Percentiles rank a stretch among this genome's conserved stretches.
These are phyloP conservation scores for Hymenoscyphus linearis DNA, from an alignment of 2,329 filamentous ascomycete genomes.

Conservation along the genomic window DNA sequence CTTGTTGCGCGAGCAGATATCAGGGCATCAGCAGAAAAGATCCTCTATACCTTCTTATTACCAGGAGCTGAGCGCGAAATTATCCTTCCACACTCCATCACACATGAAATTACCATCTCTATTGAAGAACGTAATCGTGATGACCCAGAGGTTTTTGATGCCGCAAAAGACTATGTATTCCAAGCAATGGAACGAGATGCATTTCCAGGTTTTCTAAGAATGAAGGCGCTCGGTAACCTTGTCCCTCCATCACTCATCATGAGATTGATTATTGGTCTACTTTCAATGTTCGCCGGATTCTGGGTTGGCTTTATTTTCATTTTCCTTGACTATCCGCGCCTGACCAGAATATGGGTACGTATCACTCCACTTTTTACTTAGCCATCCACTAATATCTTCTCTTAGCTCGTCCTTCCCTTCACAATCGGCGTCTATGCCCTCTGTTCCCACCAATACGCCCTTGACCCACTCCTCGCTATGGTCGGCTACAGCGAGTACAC, in stretches of 20 bases:
- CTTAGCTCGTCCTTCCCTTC: constrained; percentile 77
- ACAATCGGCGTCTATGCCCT: constrained; percentile 85
- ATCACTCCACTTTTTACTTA: neutral
- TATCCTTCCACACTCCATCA: constrained; percentile 81
- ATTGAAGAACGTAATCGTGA: constrained; percentile 91
- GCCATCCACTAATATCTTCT: constrained; percentile 34
- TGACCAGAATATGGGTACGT: constrained; percentile 79
- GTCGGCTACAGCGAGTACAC: constrained; percentile 95
- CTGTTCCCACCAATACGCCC: constrained; percentile 88
- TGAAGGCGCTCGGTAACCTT: constrained; percentile 92
- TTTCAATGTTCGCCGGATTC: constrained; percentile 84
- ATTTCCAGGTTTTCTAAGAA: constrained; percentile 92
- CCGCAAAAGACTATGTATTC: constrained; percentile 98
- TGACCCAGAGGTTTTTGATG: constrained; percentile 94
- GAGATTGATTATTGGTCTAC: constrained; percentile 76
- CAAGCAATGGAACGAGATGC: constrained; percentile 99
- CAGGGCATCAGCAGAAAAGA: constrained; percentile 90
- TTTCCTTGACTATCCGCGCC: constrained; percentile 72
- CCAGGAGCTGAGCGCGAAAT: constrained; percentile 97
- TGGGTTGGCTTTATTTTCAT: constrained; percentile 94
- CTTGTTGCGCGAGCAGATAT: constrained; percentile 87
- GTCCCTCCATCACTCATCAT: constrained; percentile 87
- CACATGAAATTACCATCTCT: constrained; percentile 75
- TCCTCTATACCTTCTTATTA: constrained; percentile 94
- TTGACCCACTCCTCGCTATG: constrained; percentile 86